Base-by-base conservation (phyloP, 2,329 filamentous ascomycete species). In the Didymella exigua region DNA sequence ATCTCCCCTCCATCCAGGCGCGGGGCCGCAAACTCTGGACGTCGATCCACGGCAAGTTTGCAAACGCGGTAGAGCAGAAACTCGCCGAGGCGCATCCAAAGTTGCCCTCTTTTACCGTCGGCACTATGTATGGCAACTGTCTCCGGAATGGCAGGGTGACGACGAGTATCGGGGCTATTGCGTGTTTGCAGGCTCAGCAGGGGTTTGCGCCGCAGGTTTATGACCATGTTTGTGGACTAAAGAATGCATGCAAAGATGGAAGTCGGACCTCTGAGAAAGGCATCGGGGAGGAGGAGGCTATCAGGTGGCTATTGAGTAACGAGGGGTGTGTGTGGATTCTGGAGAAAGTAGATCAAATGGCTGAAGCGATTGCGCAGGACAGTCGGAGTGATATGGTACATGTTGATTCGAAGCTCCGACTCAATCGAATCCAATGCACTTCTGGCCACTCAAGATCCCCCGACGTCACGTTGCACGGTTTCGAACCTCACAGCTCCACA, bases 171-270 rank as follows among this genome's bases (percentile, higher is more conserved):
- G 80, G 91, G 3, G 90, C 88, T 0, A 82, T 95, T 29, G 80
- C 89, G 5, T 91, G 89, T 67, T 70, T 95, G 71, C 77, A 90
- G 6, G 83, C 89, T 41, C 90, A 93, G 79, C 89, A 87, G 4
- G 90, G 90, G 0, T 90, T 93, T 0, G 90, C 85, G 0, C 90
- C 90, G 2, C 90, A 93, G 78, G 89, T 95, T n/a, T 76, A 88
- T 21, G 90, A 86, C 60, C 90, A 95, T 75, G 80, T 93, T 0
- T 92, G 90, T 75, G 90, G 90, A 0, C 70, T 95, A 74, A 76
- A 88, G 52, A 93, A 93, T 78, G 89, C 85, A 0, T 80, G 88
- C 33, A 84, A 89, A 59, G 86, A 91, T 71, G 88, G 87, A 0
- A 78, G 77, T 26, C 81, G 71, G 68, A 80, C 74, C 18, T 69